These are phyloP conservation scores for Durotheca rogersii DNA, from an alignment of 495 filamentous ascomycete species.

Conservation along the genomic window DNA sequence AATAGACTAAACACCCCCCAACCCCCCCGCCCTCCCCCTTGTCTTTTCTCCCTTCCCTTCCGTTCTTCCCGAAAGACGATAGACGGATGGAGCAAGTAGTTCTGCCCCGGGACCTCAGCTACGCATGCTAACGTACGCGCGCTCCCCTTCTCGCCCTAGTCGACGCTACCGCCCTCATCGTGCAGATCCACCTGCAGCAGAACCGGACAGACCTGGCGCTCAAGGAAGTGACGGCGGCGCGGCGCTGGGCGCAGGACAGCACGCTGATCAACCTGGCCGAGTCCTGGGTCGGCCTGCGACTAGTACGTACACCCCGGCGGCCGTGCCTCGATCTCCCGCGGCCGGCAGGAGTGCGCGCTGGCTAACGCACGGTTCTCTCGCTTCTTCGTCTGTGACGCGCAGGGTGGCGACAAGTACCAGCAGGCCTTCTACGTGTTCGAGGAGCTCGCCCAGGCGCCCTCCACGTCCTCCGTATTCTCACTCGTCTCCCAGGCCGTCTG, in stretches of 20 bases:
- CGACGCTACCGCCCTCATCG: conserved; percentile 68
- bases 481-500: conserved; percentile 87
- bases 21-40: too few relatives aligned
- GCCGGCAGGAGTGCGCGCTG: background rate
- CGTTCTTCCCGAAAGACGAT: too few relatives aligned
- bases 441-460: conserved; percentile 85
- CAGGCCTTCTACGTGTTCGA: conserved; percentile 98
- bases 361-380: conserved; percentile 5
- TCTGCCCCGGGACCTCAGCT: too few relatives aligned
- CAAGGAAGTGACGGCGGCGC: conserved; percentile 85
- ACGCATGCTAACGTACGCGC: conserved; percentile 12
- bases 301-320: conserved; percentile 75
- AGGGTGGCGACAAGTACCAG: conserved; percentile 97
- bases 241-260: conserved; percentile 94
- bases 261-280: conserved; percentile 92
- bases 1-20: too few relatives aligned
- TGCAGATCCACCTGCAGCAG: conserved; percentile 88
- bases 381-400: too few relatives aligned
- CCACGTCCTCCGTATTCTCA: conserved; percentile 63
- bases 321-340: background rate
- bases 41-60: too few relatives aligned
- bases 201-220: conserved; percentile 87
- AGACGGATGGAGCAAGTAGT: too few relatives aligned
- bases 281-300: conserved; percentile 86
- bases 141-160: too few relatives aligned